Evolutionary conservation across 2,329 filamentous ascomycete genomes (phyloP).

Genomic region (Fusarium annulatum): DNA sequence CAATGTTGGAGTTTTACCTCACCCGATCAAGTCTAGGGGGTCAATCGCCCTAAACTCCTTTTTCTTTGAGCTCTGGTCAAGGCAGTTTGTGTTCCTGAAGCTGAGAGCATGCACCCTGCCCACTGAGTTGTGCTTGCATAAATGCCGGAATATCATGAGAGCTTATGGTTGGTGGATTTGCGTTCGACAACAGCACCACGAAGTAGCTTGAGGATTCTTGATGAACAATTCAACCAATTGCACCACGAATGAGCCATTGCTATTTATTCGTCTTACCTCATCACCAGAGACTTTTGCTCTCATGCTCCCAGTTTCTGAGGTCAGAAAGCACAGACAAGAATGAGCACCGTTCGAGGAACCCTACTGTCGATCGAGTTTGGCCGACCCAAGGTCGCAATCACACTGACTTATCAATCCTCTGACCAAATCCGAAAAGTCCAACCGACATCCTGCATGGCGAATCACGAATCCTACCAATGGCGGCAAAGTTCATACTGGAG

Average conservation of each 20-base stretch:
- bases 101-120: neutral
- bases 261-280: neutral
- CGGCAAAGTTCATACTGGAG: constrained; percentile 15
- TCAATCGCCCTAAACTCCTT: constrained; percentile 30
- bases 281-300: neutral
- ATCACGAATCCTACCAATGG: constrained; percentile 33
- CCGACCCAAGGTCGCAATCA: constrained; percentile 9
- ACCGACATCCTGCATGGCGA: constrained; percentile 27
- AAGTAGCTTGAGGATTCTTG: neutral
- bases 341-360: constrained; percentile 23
- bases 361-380: constrained; percentile 41
- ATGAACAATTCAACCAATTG: neutral
- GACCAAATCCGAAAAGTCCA: constrained; percentile 18
- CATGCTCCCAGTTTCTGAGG: neutral
- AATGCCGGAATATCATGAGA: neutral
- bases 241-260: neutral
- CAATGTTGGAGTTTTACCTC: constrained; percentile 40
- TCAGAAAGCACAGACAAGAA: constrained; percentile 22
- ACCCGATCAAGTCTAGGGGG: constrained; percentile 38
- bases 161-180: neutral
- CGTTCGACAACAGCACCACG: neutral
- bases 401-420: constrained; percentile 17
- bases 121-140: neutral
- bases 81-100: neutral
- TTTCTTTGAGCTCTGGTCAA: constrained; percentile 1